phyloP scores from a whole-genome alignment of 306 rosid genomes.

The Prinsepia uniflora region DNA sequence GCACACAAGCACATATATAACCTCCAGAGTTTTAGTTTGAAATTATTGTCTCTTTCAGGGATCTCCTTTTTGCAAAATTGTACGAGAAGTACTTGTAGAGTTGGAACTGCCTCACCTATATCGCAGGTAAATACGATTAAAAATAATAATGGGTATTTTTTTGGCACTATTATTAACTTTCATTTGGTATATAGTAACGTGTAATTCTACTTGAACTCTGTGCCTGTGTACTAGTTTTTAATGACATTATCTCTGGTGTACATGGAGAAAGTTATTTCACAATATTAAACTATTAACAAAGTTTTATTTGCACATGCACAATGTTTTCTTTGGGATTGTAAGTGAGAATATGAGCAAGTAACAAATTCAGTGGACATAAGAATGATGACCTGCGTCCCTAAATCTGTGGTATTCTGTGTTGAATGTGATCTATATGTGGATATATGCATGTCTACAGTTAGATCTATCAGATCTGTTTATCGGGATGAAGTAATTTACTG shows the following conservation, averaged over 20 bases:
- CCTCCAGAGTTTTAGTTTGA: constrained; percentile 15
- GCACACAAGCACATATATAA: background rate
- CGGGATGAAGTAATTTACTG: background rate
- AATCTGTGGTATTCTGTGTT: background rate
- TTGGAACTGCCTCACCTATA: constrained; percentile 87
- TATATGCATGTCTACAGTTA: background rate
- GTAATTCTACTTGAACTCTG: background rate
- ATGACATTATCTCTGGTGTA: background rate
- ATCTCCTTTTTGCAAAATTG: constrained; percentile 95
- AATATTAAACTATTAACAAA: background rate
- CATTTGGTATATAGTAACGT: background rate
- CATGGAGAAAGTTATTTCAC: background rate
- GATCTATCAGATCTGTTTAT: background rate
- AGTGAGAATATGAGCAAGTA: background rate
- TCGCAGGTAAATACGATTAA: constrained; percentile 37
- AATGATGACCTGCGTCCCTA: background rate
- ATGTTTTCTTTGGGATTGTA: background rate
- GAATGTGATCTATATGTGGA: background rate
- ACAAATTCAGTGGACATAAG: background rate
- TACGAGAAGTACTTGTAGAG: constrained; percentile 87
- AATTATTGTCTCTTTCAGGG: constrained; percentile 52
- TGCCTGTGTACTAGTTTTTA: background rate
- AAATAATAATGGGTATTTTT: background rate
- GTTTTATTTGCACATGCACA: background rate
- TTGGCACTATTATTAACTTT: background rate